phyloP scores from a whole-genome alignment of 169 alveolate species.

The Plasmodium gallinaceum region DNA sequence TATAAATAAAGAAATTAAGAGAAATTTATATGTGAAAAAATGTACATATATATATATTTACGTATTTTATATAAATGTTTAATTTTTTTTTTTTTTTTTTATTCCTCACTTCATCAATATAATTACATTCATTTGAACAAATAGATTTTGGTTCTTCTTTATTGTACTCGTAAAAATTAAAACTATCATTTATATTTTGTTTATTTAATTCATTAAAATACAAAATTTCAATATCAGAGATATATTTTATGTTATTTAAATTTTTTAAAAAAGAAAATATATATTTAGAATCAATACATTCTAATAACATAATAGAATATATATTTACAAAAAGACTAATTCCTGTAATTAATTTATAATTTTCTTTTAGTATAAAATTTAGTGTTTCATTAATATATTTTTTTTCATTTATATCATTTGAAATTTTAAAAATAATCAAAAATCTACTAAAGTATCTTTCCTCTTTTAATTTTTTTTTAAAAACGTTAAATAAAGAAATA shows the following conservation, averaged over 20 bases:
- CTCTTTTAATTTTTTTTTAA: conserved; percentile 59
- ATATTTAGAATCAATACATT: conserved; percentile 20
- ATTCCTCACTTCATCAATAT: conserved; percentile 21
- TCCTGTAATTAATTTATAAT: conserved; percentile 29
- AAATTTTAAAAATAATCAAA: conserved; percentile 32
- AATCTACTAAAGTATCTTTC: conserved; percentile 41
- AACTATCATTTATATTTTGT: conserved; percentile 25
- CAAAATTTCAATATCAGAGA: conserved; percentile 6
- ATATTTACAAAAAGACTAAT: conserved; percentile 26
- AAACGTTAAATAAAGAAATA: conserved; percentile 37
- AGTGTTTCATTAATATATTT: conserved; percentile 10
- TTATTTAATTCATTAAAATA: conserved; percentile 60
- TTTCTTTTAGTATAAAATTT: conserved; percentile 7
- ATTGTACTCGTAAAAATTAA: conserved; percentile 34
- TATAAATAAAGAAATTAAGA: neutral
- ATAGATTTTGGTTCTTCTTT: conserved; percentile 34
- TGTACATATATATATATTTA: neutral
- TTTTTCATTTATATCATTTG: conserved; percentile 21
- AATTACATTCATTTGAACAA: conserved; percentile 24
- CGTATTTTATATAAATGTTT: neutral
- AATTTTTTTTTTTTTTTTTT: neutral
- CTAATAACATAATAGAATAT: conserved; percentile 38
- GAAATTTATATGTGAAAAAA: neutral
- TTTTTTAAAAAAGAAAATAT: conserved; percentile 14
- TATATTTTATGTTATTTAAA: neutral